Evolutionary conservation across 345 rosid species (phyloP).

Genomic region (Sisymbrium altissimum): DNA sequence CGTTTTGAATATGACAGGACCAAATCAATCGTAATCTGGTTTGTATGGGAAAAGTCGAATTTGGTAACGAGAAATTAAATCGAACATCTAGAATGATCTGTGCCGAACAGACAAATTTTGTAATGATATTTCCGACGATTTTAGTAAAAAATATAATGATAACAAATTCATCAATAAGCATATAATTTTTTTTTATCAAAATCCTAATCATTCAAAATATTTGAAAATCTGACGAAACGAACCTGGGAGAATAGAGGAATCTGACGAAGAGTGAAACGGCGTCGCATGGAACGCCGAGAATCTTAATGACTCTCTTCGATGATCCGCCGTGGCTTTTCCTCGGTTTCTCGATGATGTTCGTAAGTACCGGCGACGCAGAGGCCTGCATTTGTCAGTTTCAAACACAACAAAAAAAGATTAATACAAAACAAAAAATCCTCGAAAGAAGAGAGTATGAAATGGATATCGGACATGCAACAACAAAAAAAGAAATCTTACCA

Average conservation of each 20-base stretch:
- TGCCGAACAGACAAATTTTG: neutral
- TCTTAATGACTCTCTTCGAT: constrained; percentile 52
- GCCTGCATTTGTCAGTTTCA: constrained; percentile 37
- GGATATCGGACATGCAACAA: neutral
- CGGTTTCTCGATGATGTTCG: constrained; percentile 45
- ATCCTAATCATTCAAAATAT: too few relatives aligned
- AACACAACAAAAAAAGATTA: neutral
- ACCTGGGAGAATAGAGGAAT: constrained; percentile 73
- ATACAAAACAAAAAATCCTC: neutral
- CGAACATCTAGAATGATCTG: too few relatives aligned
- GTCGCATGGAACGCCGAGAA: constrained; percentile 77
- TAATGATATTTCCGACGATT: neutral
- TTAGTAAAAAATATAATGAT: too few relatives aligned
- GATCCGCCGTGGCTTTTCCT: constrained; percentile 45
- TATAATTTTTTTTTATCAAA: too few relatives aligned
- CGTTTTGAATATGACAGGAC: neutral
- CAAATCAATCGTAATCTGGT: constrained; percentile 1
- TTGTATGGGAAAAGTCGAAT: neutral
- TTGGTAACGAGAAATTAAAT: neutral
- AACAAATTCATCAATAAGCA: neutral
- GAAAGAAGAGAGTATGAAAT: too few relatives aligned
- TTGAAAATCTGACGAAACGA: neutral
- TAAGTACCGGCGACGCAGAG: constrained; percentile 64
- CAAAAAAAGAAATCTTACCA: constrained; percentile 40
- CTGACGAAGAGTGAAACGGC: constrained; percentile 69